phyloP scores from a whole-genome alignment of 73 alveolate genomes.

The Paramecium sonneborni region DNA sequence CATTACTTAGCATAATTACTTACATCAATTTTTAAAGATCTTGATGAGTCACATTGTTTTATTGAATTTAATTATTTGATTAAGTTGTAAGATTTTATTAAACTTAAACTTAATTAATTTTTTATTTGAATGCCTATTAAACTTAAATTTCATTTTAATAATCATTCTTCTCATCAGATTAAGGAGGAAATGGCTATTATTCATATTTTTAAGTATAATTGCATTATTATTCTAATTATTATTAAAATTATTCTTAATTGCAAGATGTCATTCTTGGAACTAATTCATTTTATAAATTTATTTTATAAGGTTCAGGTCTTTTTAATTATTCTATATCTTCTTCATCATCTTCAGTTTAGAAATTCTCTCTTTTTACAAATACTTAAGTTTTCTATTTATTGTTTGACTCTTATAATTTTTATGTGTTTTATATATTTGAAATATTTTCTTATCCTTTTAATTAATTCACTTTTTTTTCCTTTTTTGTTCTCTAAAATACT shows the following conservation, averaged over 20 bases:
- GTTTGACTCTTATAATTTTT: background rate
- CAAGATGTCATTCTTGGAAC: background rate
- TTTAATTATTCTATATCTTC: background rate
- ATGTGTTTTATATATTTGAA: background rate
- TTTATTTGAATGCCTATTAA: background rate
- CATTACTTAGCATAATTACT: conserved; percentile 36
- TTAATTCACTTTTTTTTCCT: background rate
- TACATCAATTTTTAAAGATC: conserved; percentile 39
- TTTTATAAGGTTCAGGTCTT: background rate
- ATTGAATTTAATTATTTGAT: background rate
- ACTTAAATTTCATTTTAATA: background rate
- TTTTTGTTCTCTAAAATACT: background rate
- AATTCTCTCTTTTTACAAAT: background rate
- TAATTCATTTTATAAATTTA: background rate
- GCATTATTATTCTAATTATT: background rate
- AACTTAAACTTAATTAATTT: background rate
- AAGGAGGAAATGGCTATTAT: background rate
- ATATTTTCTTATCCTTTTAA: background rate
- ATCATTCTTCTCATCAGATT: background rate
- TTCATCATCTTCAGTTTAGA: background rate
- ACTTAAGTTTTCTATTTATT: background rate
- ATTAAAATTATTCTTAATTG: background rate
- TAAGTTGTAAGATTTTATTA: background rate
- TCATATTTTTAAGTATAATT: background rate
- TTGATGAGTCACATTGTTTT: background rate